Evolutionary conservation across 2,329 filamentous ascomycete species (phyloP), one percentile per base, ranked within the genome.

Genomic region (Venturiaceae sp.): DNA sequence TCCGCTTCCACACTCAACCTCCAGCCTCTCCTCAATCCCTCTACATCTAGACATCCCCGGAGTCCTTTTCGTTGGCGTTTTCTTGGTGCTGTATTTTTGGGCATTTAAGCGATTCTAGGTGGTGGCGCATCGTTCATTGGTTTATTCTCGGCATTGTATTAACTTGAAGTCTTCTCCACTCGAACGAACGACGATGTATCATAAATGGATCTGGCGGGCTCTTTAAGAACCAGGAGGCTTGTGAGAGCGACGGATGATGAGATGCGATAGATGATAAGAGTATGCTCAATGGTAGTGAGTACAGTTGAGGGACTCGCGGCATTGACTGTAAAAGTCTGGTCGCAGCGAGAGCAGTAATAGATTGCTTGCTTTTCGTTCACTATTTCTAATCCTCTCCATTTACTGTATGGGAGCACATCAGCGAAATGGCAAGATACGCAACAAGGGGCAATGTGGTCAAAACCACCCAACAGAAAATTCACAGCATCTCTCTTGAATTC

Each of bases 161-260:
- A 56, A 39, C 37, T 34, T 26, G 28, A 32, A 56, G 28, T 32
- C 28, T 56, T 39, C 53, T 56, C 53, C 53, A 56, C 53, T 56
- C 53, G 53, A 56, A 30, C 9, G 53, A 56, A 32, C 16, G 36
- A 56, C 26, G 33, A 50, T 50, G 44, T 50, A 50, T 14, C 44
- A 50, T 50, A 50, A 26, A 50, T 30, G 44, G 13, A 26, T n/a
- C 30, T 13, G 19, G 44, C n/a, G 13, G 23, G 44, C 26, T 8
- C 5, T 2, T 30, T 23, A 50, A 50, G 26, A 50, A 26, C 23
- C 23, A 30, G 30, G 44, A 50, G 44, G 26, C 44, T 30, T 30
- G 23, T 26, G 21, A 30, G n/a, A 16, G 44, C 23, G 44, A n/a
- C n/a, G n/a, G n/a, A n/a, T n/a, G n/a, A n/a, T n/a, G n/a, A n/a